Conservation (phyloP, 2,329 filamentous ascomycete species). For the Eurotiales sp. region DNA sequence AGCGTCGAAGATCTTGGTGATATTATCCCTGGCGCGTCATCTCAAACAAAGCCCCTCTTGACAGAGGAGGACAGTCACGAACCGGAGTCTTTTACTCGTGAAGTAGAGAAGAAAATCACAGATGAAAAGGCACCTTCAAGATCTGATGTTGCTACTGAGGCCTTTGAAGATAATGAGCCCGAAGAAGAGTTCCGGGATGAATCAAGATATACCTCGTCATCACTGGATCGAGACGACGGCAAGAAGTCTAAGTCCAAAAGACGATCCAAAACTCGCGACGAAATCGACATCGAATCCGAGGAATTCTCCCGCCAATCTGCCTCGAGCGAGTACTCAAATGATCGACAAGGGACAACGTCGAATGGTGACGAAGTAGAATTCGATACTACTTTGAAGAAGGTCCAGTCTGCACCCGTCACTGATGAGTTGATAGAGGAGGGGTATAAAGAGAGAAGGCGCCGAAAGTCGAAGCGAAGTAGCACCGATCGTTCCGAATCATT, state of each 20-base stretch:
- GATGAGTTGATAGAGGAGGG: conserved; percentile 10
- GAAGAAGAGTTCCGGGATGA: not conserved
- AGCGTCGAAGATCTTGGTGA: conserved; percentile 33
- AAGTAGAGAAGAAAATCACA: no score
- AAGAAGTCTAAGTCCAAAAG: conserved; percentile 18
- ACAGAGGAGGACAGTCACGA: not conserved
- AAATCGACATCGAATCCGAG: conserved; percentile 21
- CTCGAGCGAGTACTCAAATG: conserved; percentile 2
- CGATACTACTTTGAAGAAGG: not conserved
- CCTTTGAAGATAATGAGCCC: not conserved
- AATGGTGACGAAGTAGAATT: not conserved
- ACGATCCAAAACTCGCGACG: conserved; percentile 20
- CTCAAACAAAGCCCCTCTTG: not conserved
- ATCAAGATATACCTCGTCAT: conserved; percentile 21
- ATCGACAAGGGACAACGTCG: not conserved
- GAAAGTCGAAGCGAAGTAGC: conserved; percentile 9
- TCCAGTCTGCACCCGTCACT: conserved; percentile 2
- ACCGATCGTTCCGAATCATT: conserved; percentile 5
- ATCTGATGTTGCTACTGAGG: not conserved
- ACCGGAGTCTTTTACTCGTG: not conserved
- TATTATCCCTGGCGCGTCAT: not conserved
- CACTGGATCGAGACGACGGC: conserved; percentile 13
- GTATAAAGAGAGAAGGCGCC: conserved; percentile 5
- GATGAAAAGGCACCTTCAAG: not conserved
- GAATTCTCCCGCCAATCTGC: not conserved